These are phyloP conservation scores for Eleusine coracana DNA, from an alignment of 176 grass and related monocot species.

Conservation along the genomic window DNA sequence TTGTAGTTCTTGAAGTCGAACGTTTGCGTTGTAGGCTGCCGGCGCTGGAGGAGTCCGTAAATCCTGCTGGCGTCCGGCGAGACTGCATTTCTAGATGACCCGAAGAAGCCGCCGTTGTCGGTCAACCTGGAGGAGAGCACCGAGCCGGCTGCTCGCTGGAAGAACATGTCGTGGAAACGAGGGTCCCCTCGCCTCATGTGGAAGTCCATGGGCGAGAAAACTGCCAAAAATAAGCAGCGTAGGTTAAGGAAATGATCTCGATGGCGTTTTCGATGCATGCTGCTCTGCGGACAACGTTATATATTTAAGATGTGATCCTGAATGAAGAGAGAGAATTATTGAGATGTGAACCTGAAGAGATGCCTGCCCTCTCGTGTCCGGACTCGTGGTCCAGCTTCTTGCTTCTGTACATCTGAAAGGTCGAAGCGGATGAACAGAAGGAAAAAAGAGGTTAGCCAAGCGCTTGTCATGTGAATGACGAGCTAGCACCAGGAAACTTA, in stretches of 20 bases:
- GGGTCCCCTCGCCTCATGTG: slow-evolving; percentile 78
- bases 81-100: slow-evolving; percentile 37
- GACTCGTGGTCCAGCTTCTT: slow-evolving; percentile 82
- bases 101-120: slow-evolving; percentile 47
- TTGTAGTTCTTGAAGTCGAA: slow-evolving; percentile 68
- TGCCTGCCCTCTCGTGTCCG: slow-evolving; percentile 61
- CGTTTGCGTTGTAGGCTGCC: slow-evolving; percentile 48
- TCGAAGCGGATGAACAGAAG: slow-evolving; percentile 27
- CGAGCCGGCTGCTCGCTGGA: slow-evolving; percentile 53
- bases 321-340: slow-evolving; percentile 6
- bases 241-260: slow-evolving; percentile 30
- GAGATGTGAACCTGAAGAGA: slow-evolving; percentile 48
- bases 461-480: slow-evolving; percentile 38
- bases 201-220: slow-evolving; percentile 84
- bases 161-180: slow-evolving; percentile 72
- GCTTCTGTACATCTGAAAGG: slow-evolving; percentile 98
- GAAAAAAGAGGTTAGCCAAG: slow-evolving; percentile 16
- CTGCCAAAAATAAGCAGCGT: slow-evolving; percentile 42
- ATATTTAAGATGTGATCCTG: not conserved
- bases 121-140: slow-evolving; percentile 40
- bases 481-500: slow-evolving; percentile 19
- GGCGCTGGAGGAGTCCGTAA: slow-evolving; percentile 52
- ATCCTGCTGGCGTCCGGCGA: slow-evolving; percentile 48
- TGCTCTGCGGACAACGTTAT: not conserved
- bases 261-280: slow-evolving; percentile 34